Percentiles rank a stretch among this genome's conserved stretches.
Evolutionary conservation across 352 stramenopile genomes (phyloP).

Genomic region (Peronospora destructor): DNA sequence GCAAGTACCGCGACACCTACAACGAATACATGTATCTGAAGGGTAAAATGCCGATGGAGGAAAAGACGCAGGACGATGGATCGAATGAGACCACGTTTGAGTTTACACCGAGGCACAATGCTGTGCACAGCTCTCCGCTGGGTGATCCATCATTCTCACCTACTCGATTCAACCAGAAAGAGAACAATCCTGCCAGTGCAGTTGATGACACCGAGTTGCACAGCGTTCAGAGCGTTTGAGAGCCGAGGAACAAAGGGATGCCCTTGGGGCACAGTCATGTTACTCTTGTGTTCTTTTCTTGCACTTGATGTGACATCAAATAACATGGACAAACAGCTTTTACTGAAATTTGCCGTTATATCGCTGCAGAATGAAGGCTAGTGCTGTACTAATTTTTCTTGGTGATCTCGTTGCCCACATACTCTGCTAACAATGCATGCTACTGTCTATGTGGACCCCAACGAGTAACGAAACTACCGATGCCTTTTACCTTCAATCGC

Average conservation of each 20-base stretch:
- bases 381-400: not conserved
- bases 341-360: not conserved
- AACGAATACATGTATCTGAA: constrained; percentile 83
- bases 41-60: constrained; percentile 57
- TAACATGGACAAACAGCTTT: constrained; percentile 3
- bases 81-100: constrained; percentile 73
- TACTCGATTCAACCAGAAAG: constrained; percentile 10
- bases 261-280: not conserved
- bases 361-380: not conserved
- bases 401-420: too few relatives aligned
- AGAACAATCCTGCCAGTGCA: constrained; percentile 24
- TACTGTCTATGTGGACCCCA: too few relatives aligned
- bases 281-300: not conserved
- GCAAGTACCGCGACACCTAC: constrained; percentile 74
- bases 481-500: too few relatives aligned
- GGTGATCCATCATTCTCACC: constrained; percentile 15
- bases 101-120: constrained; percentile 53
- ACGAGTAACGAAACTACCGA: too few relatives aligned
- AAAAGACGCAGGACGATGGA: constrained; percentile 45
- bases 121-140: constrained; percentile 41
- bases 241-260: constrained; percentile 2
- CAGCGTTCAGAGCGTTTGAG: constrained; percentile 32
- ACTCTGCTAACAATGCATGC: too few relatives aligned
- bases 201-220: constrained; percentile 29
- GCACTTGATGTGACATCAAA: not conserved